Base-by-base conservation (phyloP, 495 filamentous ascomycete genomes). In the Oleoguttula mirabilis region DNA sequence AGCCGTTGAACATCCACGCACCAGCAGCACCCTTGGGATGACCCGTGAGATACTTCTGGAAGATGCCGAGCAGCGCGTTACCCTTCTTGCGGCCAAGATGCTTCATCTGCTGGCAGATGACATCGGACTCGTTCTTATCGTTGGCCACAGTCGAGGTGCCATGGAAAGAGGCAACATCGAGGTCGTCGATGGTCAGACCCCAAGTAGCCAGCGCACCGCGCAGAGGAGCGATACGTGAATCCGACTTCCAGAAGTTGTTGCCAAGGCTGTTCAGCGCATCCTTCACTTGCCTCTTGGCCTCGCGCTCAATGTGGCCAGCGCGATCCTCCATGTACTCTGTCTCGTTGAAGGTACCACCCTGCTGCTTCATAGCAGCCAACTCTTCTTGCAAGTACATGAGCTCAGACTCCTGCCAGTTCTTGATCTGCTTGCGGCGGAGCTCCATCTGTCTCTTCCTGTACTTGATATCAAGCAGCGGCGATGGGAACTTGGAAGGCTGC, bases 1-100 rank as follows among this genome's bases (percentile, higher is more conserved):
- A 84, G 47, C 90, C 90, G 67, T 99, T 99, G 72, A 96, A 81
- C 90, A 96, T 96, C 88, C 88, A 99, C 32, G 88, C 90, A 63
- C 90, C 90, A 36, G 90, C 90, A 55, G 90, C 88, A 78, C 90
- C 90, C 76, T 99, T 99, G 52, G 90, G 90, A 63, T 99, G 90
- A 54, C 90, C 90, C 12, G 90, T 99, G 28, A 99, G 78, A 61
- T 94, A 96, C 63, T 99, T 99, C 63, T 99, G 90, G 82, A 96
- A 99, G 60, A 99, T 88, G 65, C 90, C 90, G 45, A 96, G 63
- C 6, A 99, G 69, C 21, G 92, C 86, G 60, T 99, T 96, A 55
- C 90, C 90, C 74, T 94, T 94, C 63, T 78, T 76, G 37, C 90
- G 82, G 46, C 92, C 90, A 34, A 99, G 80, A 60, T 99, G 92